These are phyloP conservation scores for Colletotrichum spaethianum DNA, from an alignment of 2,329 filamentous ascomycete species.

Conservation along the genomic window DNA sequence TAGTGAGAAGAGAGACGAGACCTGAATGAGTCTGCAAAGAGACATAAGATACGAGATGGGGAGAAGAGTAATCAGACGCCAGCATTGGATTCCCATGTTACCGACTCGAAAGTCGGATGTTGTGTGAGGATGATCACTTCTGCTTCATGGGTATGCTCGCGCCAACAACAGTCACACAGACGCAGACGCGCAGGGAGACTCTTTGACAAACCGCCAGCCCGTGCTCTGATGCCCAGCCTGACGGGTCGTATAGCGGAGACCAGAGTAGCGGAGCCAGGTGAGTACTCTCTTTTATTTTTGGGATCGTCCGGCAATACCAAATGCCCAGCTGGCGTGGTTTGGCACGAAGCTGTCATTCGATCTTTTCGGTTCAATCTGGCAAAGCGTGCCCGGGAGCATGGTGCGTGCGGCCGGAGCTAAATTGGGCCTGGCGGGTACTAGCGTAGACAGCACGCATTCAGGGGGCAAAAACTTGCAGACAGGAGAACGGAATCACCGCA, in stretches of 20 bases:
- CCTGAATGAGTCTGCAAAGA: neutral
- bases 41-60: neutral
- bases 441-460: neutral
- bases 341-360: slow-evolving; percentile 31
- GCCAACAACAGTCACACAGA: neutral
- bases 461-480: neutral
- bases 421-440: neutral
- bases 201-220: neutral
- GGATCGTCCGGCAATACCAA: neutral
- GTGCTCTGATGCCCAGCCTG: slow-evolving; percentile 15
- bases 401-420: neutral
- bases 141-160: neutral
- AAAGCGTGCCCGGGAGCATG: neutral
- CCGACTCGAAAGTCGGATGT: neutral
- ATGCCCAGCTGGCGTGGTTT: neutral
- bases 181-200: neutral
- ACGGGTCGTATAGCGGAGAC: slow-evolving; percentile 15
- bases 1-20: slow-evolving; percentile 14
- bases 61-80: neutral
- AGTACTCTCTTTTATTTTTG: slow-evolving; percentile 26
- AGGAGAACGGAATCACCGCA: slow-evolving; percentile 11
- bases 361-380: neutral
- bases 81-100: neutral
- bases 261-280: slow-evolving; percentile 1
- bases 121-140: neutral